A percentile compares a stretch with the other conserved stretches of the same genome.
phyloP scores from a whole-genome alignment of 495 filamentous ascomycete species.

The Hypoxylon subgilvum region DNA sequence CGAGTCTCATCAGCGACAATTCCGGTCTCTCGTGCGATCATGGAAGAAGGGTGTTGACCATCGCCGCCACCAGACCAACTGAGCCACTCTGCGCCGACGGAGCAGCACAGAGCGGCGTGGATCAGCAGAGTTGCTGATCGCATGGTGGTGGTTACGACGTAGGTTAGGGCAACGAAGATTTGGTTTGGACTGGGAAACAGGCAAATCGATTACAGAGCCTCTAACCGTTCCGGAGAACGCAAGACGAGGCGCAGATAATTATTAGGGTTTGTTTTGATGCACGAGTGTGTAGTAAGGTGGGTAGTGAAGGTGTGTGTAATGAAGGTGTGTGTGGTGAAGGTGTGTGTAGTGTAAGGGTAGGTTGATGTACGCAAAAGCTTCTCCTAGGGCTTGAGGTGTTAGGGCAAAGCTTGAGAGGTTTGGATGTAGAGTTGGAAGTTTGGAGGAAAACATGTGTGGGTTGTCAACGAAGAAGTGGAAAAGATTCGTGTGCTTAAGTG shows the following conservation, averaged over 20 bases:
- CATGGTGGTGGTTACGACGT: slow-evolving; percentile 18
- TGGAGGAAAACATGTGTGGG: not conserved
- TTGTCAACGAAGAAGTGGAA: not conserved
- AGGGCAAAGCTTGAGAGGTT: not conserved
- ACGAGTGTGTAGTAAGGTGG: not conserved
- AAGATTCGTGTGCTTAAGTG: too few species aligned
- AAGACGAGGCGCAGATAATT: slow-evolving; percentile 5
- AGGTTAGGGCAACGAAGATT: not conserved
- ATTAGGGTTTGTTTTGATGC: not conserved
- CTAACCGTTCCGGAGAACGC: slow-evolving; percentile 11
- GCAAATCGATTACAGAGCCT: not conserved
- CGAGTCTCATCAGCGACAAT: not conserved
- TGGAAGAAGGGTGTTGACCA: too few species aligned
- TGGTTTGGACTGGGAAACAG: not conserved
- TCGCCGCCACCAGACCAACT: slow-evolving; percentile 29
- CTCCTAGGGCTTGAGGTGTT: not conserved
- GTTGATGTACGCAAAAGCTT: not conserved
- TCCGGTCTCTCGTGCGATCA: slow-evolving; percentile 13
- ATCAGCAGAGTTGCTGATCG: slow-evolving; percentile 5
- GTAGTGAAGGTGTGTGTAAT: not conserved
- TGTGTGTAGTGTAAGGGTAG: not conserved
- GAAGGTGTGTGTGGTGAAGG: too few species aligned
- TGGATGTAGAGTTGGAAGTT: not conserved
- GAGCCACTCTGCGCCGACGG: slow-evolving; percentile 29
- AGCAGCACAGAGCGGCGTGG: slow-evolving; percentile 16